Evolutionary conservation across 2,329 filamentous ascomycete species (phyloP).

Genomic region (Neophaeococcomyces mojaviensis): DNA sequence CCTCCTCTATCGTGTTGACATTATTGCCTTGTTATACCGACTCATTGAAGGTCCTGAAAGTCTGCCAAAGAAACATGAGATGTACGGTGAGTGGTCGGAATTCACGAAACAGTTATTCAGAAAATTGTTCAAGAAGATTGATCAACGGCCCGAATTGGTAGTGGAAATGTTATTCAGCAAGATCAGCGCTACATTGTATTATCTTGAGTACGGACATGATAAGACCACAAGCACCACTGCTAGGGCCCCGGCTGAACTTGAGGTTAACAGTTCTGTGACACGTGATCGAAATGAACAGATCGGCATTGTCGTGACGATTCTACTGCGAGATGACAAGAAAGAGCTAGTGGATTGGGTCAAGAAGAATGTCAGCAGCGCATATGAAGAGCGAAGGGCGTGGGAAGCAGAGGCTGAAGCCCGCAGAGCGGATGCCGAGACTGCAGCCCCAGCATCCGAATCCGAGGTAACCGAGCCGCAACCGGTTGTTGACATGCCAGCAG

Average conservation of each 20-base stretch:
- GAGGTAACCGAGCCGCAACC: slow-evolving; percentile 23
- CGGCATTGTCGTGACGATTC: slow-evolving; percentile 67
- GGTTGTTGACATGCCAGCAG: slow-evolving; percentile 23
- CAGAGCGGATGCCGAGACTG: slow-evolving; percentile 14
- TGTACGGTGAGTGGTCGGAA: slow-evolving; percentile 85
- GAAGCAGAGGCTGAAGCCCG: slow-evolving; percentile 58
- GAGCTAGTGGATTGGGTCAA: slow-evolving; percentile 79
- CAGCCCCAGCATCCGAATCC: slow-evolving; percentile 17
- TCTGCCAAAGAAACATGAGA: slow-evolving; percentile 57
- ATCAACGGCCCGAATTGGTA: slow-evolving; percentile 75
- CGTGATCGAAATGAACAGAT: slow-evolving; percentile 60
- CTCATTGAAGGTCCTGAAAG: slow-evolving; percentile 86
- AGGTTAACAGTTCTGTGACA: slow-evolving; percentile 67
- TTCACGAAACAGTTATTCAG: slow-evolving; percentile 76
- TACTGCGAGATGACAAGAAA: slow-evolving; percentile 71
- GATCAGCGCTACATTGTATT: slow-evolving; percentile 71
- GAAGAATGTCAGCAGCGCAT: slow-evolving; percentile 58
- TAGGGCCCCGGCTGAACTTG: slow-evolving; percentile 69
- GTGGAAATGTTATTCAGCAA: slow-evolving; percentile 96
- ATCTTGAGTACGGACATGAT: slow-evolving; percentile 84
- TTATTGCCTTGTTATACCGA: slow-evolving; percentile 76
- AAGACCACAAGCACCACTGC: slow-evolving; percentile 63
- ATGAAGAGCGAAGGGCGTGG: slow-evolving; percentile 69
- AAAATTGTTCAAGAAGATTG: slow-evolving; percentile 73
- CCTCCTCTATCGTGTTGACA: slow-evolving; percentile 83